Evolutionary conservation across 1,284 basidiomycete genomes (phyloP), one percentile per base, ranked within the genome.

Genomic region (Rhodofomes roseus): DNA sequence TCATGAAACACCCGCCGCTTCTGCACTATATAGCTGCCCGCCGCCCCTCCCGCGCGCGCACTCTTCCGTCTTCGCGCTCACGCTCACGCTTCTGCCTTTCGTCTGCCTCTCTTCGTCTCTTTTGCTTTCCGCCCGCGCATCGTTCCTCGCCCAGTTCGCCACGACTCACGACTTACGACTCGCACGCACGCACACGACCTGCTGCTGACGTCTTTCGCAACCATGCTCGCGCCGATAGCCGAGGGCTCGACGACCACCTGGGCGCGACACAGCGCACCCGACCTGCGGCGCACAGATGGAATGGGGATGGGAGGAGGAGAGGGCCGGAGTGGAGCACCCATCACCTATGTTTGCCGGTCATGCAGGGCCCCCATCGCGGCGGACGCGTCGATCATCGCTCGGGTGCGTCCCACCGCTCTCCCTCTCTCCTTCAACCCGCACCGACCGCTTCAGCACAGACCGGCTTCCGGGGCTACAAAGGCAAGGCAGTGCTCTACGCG

Each of bases 391-490:
- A 66, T 68, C 29, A 55, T 63, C 14, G 39, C 57, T 18, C 56
- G 50, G n/a, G 54, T 55, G 18, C 58, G 57, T 43, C 56, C 18
- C n/a, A n/a, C n/a, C n/a, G n/a, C n/a, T n/a, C n/a, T 43, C 56
- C 18, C 23, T 14, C 20, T 18, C 14, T 23, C 9, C 46, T 57
- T 66, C 11, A 22, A 64, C 27, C 64, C 65, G 6, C 59, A 51
- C 59, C 39, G 40, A 34, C 9, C 27, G 14, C 2, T n/a, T 1
- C 34, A 12, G 16, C 41, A 39, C 16, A 40, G 25, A 54, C 69
- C 68, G 66, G 68, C 25, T 74, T 68, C 62, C 65, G 71, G 23
- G 72, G 71, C 4, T 61, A 67, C 50, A 54, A 62, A n/a, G 72
- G 72, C 29, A 69, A 68, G 54, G 72, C 70, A n/a, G 69, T 67